phyloP scores from a whole-genome alignment of 228 moss, liverwort and hornwort species.

The Sphagnum magellanicum region DNA sequence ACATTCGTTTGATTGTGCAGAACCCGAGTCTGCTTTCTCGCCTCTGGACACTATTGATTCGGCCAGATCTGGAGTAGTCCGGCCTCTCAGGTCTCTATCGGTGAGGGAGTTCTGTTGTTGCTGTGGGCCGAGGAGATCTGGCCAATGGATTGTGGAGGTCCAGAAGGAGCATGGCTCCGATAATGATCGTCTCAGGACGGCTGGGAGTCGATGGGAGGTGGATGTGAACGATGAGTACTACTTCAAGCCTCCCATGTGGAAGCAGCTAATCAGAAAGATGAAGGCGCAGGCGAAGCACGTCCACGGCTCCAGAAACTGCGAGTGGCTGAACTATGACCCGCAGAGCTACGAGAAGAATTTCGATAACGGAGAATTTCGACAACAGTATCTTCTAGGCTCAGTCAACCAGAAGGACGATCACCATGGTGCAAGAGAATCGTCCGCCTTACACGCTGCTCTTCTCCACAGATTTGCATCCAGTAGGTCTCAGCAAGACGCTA shows the following conservation, averaged over 20 bases:
- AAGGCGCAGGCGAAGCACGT: slow-evolving; percentile 36
- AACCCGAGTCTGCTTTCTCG: too few species aligned
- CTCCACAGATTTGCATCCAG: slow-evolving; percentile 27
- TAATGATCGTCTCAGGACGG: slow-evolving; percentile 18
- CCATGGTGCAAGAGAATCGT: slow-evolving; percentile 27
- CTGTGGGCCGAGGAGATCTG: slow-evolving; percentile 31
- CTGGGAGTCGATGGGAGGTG: slow-evolving; percentile 37
- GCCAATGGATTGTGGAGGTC: slow-evolving; percentile 19
- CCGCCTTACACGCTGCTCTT: slow-evolving; percentile 28
- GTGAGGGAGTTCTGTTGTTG: slow-evolving; percentile 21
- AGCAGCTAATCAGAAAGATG: slow-evolving; percentile 45
- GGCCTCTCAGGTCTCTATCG: slow-evolving; percentile 21
- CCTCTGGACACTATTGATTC: too few species aligned
- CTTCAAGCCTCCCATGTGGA: slow-evolving; percentile 55
- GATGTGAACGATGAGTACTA: slow-evolving; percentile 35
- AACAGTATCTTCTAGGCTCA: neutral
- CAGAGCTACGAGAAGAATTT: slow-evolving; percentile 61
- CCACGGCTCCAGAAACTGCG: slow-evolving; percentile 13
- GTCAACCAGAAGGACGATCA: slow-evolving; percentile 10
- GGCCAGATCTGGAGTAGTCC: too few species aligned
- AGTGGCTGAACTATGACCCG: slow-evolving; percentile 45
- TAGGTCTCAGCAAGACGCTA: slow-evolving; percentile 13
- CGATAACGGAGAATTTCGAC: slow-evolving; percentile 42
- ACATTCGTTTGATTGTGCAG: too few species aligned
- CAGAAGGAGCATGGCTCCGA: neutral